Percentiles rank a stretch among this genome's conserved stretches.
phyloP scores from a whole-genome alignment of 1,284 basidiomycete species.

The Ceratobasidium sp. region DNA sequence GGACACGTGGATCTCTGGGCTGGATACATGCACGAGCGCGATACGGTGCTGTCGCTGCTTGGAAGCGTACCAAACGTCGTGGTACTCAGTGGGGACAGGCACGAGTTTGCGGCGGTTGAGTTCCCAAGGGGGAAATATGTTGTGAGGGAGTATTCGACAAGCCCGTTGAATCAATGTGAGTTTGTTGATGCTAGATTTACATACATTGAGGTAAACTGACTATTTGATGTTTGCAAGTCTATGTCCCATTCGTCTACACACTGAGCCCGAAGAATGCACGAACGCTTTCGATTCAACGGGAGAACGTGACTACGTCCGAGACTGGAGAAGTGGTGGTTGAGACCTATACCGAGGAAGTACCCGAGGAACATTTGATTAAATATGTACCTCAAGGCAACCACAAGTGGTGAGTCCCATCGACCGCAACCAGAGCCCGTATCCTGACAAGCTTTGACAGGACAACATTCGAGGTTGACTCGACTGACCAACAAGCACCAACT shows the following conservation, averaged over 20 bases:
- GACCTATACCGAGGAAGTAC: slow-evolving; percentile 56
- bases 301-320: slow-evolving; percentile 10
- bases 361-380: slow-evolving; percentile 73
- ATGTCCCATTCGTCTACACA: slow-evolving; percentile 72
- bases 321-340: slow-evolving; percentile 54
- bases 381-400: slow-evolving; percentile 74
- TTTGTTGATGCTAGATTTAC: neutral
- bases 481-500: slow-evolving; percentile 68
- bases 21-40: slow-evolving; percentile 75
- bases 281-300: slow-evolving; percentile 46
- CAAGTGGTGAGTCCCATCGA: slow-evolving; percentile 66
- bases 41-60: slow-evolving; percentile 68
- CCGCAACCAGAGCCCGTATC: neutral
- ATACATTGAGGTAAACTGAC: neutral
- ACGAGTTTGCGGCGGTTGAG: slow-evolving; percentile 84
- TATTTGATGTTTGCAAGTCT: slow-evolving; percentile 59
- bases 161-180: slow-evolving; percentile 70
- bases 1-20: slow-evolving; percentile 80
- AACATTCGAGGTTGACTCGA: slow-evolving; percentile 80
- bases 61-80: slow-evolving; percentile 81
- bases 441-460: slow-evolving; percentile 63
- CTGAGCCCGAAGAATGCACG: slow-evolving; percentile 54
- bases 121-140: slow-evolving; percentile 63
- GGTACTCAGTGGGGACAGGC: slow-evolving; percentile 78
- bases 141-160: slow-evolving; percentile 71